These are phyloP conservation scores for Cutaneotrichosporon dermatis DNA, from an alignment of 1,284 basidiomycete species.

Conservation along the genomic window DNA sequence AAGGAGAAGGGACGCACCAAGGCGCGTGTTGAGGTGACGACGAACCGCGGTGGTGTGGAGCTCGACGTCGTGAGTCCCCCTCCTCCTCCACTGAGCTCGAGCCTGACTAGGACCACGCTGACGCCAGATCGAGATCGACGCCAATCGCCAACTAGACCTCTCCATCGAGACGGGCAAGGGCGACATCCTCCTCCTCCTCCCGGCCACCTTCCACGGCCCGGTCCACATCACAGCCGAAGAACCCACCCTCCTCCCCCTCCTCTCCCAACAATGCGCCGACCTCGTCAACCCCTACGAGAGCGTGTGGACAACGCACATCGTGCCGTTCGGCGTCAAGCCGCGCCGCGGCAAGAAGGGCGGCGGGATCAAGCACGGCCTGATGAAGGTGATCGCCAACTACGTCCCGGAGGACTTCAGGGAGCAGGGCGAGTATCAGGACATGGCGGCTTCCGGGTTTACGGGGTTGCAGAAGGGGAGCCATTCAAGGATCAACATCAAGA, in stretches of 20 bases:
- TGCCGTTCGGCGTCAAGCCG: slow-evolving; percentile 19
- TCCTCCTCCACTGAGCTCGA: no score
- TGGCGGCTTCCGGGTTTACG: slow-evolving; percentile 22
- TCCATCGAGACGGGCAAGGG: slow-evolving; percentile 35
- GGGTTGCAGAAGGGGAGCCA: slow-evolving; percentile 23
- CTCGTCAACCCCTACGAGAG: slow-evolving; percentile 29
- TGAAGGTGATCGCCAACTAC: slow-evolving; percentile 22
- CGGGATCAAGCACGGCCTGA: slow-evolving; percentile 19
- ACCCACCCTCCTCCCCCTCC: slow-evolving; percentile 21
- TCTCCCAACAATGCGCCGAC: slow-evolving; percentile 18
- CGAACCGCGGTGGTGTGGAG: slow-evolving; percentile 33
- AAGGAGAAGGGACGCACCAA: slow-evolving; percentile 33
- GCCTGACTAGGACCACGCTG: background rate
- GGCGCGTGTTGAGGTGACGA: slow-evolving; percentile 34
- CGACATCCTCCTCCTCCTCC: slow-evolving; percentile 39
- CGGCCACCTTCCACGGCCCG: slow-evolving; percentile 34
- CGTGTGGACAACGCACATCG: slow-evolving; percentile 33
- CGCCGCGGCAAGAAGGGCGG: background rate
- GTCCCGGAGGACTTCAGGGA: slow-evolving; percentile 28
- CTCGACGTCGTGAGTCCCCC: slow-evolving; percentile 35
- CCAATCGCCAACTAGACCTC: slow-evolving; percentile 16
- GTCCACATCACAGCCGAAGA: slow-evolving; percentile 16
- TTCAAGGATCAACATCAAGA: slow-evolving; percentile 29
- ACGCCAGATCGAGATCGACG: slow-evolving; percentile 33
- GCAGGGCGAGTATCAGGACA: slow-evolving; percentile 30